Evolutionary conservation across 2,329 filamentous ascomycete species (phyloP), one percentile per base, ranked within the genome.

Genomic region (Cordyceps fumosorosea): DNA sequence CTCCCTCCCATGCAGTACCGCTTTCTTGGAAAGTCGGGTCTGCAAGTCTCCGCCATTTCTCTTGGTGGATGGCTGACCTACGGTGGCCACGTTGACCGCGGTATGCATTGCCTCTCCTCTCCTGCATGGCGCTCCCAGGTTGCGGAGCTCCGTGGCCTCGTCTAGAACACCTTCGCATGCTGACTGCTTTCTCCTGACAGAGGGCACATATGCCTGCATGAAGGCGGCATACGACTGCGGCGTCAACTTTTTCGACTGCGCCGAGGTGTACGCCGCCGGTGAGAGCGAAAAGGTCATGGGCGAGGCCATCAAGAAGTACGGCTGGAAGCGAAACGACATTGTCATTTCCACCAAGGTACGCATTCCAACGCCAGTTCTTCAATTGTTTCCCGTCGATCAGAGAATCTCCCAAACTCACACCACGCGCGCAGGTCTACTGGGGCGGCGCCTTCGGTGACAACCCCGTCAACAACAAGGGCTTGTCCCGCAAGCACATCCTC

Each of bases 51-150:
- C 32, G 82, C 85, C 52, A 88, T 92, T 65, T 87, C 86, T 2
- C 79, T 92, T 3, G 89, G 86, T 63, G 84, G 86, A 66, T 88
- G 86, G 87, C 79, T 92, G 58, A 91, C 89, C 0, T 91, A 90
- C 66, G 89, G 89, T 60, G 88, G 88, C 20, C 86, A 90, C 67
- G 85, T 90, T 34, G 85, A 87, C 61, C 82, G 85, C 70, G 84
- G 86, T 86, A 76, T 66, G 77, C 34, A 34, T 44, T 34, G n/a
- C 26, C 8, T 24, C 16, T 22, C 14, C 11, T 18, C 16, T n/a
- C 44, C 44, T 22, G 32, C 44, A 22, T n/a, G 6, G 40, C 42
- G 3, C 18, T 18, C 42, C 18, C 42, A 45, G 16, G 5, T 8
- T 18, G 42, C 16, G 18, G 42, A 22, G 8, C n/a, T 20, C 6